Evolutionary conservation across 345 rosid genomes (phyloP).

Genomic region (Syzygium oleosum): DNA sequence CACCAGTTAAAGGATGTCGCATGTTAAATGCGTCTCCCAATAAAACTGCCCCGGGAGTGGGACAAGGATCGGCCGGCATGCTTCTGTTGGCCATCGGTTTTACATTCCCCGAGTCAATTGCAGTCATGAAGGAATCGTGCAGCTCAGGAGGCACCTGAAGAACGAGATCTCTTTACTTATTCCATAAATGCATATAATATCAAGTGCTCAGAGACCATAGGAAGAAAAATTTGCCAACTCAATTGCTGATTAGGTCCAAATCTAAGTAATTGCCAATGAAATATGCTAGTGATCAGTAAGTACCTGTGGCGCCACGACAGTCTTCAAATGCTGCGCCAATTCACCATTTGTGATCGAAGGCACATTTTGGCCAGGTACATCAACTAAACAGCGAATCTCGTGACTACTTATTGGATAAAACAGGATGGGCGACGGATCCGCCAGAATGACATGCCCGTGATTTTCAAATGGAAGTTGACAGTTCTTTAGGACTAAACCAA

Average conservation of each 20-base stretch:
- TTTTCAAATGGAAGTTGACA: conserved; percentile 7
- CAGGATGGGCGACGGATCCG: conserved; percentile 14
- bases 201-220: background rate
- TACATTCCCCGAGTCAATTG: conserved; percentile 8
- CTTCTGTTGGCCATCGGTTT: conserved; percentile 14
- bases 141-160: conserved; percentile 7
- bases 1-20: conserved; percentile 15
- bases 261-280: background rate
- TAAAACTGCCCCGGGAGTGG: conserved; percentile 7
- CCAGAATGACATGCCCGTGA: conserved; percentile 6
- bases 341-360: conserved; percentile 14
- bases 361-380: conserved; percentile 8
- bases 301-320: conserved; percentile 7
- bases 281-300: background rate
- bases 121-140: background rate
- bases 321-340: conserved; percentile 7
- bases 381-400: conserved; percentile 12
- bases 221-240: background rate
- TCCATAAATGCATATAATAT: background rate
- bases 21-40: conserved; percentile 16
- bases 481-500: conserved; percentile 12
- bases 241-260: background rate
- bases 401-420: conserved; percentile 12
- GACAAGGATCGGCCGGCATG: conserved; percentile 7
- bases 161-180: background rate